Evolutionary conservation across 352 stramenopile genomes (phyloP), one percentile per base, ranked within the genome.

Genomic region (Globisporangium barbulae): DNA sequence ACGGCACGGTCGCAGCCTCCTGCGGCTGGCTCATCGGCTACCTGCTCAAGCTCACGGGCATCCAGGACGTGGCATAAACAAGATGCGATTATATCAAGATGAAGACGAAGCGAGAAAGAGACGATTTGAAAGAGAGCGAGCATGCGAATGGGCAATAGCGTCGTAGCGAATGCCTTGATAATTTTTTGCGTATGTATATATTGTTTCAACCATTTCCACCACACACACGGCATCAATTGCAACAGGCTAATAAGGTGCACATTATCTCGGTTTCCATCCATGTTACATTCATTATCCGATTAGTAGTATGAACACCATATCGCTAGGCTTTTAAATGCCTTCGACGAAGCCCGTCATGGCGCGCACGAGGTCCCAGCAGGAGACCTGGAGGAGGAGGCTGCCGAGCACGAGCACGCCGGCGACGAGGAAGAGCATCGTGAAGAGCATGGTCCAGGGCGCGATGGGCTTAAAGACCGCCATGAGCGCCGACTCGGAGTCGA

Each of bases 11-110:
- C 52, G 85, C 85, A 0, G 85, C 85, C 13, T 76, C 72, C n/a
- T 90, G 69, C 48, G 85, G 85, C 63, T 94, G 83, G 83, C 22
- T 94, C 62, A 94, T 94, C 45, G 85, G 85, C 55, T 94, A 90
- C 68, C 67, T 91, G 73, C 72, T 94, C 57, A 73, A 91, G 60
- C 78, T 92, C 61, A 91, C 83, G 28, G 85, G 85, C 57, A 89
- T 94, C 69, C 80, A 91, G 65, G 78, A 92, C 57, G 75, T 88
- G 33, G 71, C 70, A 65, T 88, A 85, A 75, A 30, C n/a, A 62
- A 25, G 28, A 30, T 9, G 10, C 53, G n/a, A 50, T 25, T 45
- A 21, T 25, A 61, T 28, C 25, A 17, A 19, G n/a, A 47, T n/a
- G 30, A n/a, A 39, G 19, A 17, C 50, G 35, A 39, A 15, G 37